Conservation (phyloP, 352 stramenopile species). For the Halophytophthora polymorphica region DNA sequence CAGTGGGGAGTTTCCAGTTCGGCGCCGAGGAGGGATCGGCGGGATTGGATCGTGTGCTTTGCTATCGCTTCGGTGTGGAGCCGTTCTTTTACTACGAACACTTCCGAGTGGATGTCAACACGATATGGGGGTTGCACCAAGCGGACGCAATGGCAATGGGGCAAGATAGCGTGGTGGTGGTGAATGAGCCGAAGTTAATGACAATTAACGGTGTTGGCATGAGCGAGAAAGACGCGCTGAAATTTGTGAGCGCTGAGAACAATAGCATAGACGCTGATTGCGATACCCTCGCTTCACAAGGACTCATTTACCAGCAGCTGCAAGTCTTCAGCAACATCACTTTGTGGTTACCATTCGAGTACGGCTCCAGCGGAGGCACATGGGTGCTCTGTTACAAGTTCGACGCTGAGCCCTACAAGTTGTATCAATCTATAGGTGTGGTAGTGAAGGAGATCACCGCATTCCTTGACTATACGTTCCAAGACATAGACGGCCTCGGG, state of each 20-base stretch:
- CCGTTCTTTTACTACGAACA: constrained; percentile 52
- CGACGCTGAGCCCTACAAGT: constrained; percentile 41
- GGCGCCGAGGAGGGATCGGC: constrained; percentile 23
- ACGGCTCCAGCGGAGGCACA: constrained; percentile 31
- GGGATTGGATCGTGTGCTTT: constrained; percentile 42
- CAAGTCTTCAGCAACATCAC: constrained; percentile 36
- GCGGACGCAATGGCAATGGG: constrained; percentile 17
- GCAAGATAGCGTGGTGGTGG: constrained; percentile 41
- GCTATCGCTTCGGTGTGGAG: constrained; percentile 60
- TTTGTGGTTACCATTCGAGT: constrained; percentile 58
- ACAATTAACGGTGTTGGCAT: constrained; percentile 51
- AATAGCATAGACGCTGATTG: constrained; percentile 32
- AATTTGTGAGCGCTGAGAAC: constrained; percentile 36
- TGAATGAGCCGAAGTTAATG: constrained; percentile 61
- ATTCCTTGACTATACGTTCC: constrained; percentile 37
- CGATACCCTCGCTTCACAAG: constrained; percentile 29
- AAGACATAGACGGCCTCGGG: constrained; percentile 23
- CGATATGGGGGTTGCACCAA: constrained; percentile 40
- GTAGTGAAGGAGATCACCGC: constrained; percentile 51
- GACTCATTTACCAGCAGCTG: constrained; percentile 30
- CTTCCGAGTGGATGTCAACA: constrained; percentile 61
- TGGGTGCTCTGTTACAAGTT: constrained; percentile 75
- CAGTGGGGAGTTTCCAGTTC: constrained; percentile 50
- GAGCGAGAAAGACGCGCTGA: constrained; percentile 41
- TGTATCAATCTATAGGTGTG: constrained; percentile 41